These are phyloP conservation scores for Myotisia sp. DNA, from an alignment of 2,329 filamentous ascomycete species.

Conservation along the genomic window DNA sequence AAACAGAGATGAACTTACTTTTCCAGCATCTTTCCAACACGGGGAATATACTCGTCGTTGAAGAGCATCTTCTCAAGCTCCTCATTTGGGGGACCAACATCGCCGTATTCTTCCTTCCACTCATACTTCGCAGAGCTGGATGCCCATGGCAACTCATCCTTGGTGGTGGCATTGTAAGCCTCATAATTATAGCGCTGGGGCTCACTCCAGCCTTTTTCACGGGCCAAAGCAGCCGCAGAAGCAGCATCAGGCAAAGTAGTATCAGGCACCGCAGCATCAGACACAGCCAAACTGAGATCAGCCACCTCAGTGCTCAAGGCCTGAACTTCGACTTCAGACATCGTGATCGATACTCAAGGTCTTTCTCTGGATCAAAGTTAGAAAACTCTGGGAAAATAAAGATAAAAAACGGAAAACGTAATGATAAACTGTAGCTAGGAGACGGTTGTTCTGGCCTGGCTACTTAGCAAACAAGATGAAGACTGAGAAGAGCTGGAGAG, in stretches of 20 bases:
- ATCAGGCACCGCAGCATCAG: constrained; percentile 1
- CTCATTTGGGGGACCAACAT: constrained; percentile 58
- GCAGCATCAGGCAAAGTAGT: constrained; percentile 13
- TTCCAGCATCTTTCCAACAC: constrained; percentile 48
- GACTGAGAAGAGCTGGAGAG: too few relatives aligned
- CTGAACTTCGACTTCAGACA: too few relatives aligned
- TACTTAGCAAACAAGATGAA: too few relatives aligned
- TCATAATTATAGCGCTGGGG: constrained; percentile 27
- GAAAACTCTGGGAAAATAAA: too few relatives aligned
- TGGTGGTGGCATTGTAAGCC: constrained; percentile 16
- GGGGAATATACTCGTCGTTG: constrained; percentile 36
- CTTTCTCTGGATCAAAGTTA: too few relatives aligned
- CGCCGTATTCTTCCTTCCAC: constrained; percentile 74
- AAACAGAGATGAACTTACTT: constrained; percentile 35
- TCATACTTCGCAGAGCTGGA: constrained; percentile 56
- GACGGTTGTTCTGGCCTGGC: too few relatives aligned
- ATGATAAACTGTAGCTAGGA: too few relatives aligned
- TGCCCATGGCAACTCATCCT: constrained; percentile 31
- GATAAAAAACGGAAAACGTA: too few relatives aligned
- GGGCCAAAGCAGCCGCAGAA: constrained; percentile 21
- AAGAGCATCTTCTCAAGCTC: constrained; percentile 68
- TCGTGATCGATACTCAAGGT: too few relatives aligned
- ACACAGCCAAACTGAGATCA: constrained; percentile 1
- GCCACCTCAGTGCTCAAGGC: too few relatives aligned
- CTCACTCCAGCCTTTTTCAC: constrained; percentile 27